Base-by-base conservation (phyloP, 1,139 yeast species). In the Candida sanyaensis region DNA sequence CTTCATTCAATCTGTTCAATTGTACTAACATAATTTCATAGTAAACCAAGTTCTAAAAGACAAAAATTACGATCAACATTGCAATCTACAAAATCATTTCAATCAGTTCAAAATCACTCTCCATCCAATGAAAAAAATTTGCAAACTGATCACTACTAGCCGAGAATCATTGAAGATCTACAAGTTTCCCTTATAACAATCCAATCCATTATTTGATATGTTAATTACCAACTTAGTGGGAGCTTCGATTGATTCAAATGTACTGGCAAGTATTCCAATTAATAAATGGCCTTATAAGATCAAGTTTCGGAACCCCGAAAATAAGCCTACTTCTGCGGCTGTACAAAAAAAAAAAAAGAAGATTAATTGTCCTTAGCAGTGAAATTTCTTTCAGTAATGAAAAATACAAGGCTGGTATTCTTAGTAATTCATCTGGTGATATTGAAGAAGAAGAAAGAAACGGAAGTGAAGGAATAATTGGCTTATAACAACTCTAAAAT, bases 401-500 rank as follows among this genome's bases (percentile, higher is more conserved):
- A 17, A 3, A 17, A 2, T 17, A 17, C 21, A 17, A 17, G 21
- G 21, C 21, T 17, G 21, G 3, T 17, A 17, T 17, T 17, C 21
- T 17, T 17, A 17, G 21, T 17, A 17, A 5, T 26, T 26, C 28
- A 26, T 26, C 28, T 6, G 9, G 4, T 26, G 5, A 26, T 5
- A 6, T 10, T 10, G n/a, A 17, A 9, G 30, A 31, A 26, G n/a
- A 40, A 21, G 11, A n/a, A 37, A 12, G 26, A 5, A 24, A 12
- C 11, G 6, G 39, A 11, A 24, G 39, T 44, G 12, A 42, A 47
- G 37, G 31, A 51, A 11, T 37, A 49, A n/a, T 44, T 55, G 31
- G 48, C 47, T 21, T 57, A 57, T 38, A 57, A 56, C 37, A 48
- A 47, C 27, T 56, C 60, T 17, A 56, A 57, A 29, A 54, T 53